Base-by-base conservation (phyloP, 192 early-diverging fungal genomes). In the Paraglomus occultum region DNA sequence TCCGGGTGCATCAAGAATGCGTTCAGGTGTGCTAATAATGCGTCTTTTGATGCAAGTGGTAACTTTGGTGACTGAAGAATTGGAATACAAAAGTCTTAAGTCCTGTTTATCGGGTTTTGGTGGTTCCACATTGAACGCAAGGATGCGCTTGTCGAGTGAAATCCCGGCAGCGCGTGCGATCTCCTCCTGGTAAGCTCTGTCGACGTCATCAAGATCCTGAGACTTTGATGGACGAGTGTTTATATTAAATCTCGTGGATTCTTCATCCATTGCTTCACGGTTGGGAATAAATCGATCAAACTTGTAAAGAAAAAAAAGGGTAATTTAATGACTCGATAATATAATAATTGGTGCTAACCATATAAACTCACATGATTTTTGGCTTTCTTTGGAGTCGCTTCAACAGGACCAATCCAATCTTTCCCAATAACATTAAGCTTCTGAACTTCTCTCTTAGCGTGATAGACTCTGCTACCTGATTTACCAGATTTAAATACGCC, bases 251-350 rank as follows among this genome's bases (percentile, higher is more conserved):
- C 93, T 88, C 8, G 87, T 81, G 0, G 90, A 87, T 0, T 84
- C 74, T 44, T 87, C 72, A 54, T 90, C 82, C 80, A 89, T 92
- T 5, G 85, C 82, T 15, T 75, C 79, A 54, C 91, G 87, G 67
- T 83, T 91, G 1, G 95, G 94, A 67, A 97, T 94, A 77, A 95
- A 96, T 18, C 95, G 85, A 73, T 97, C 95, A 72, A 88, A 86
- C 79, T 89, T 76, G 22, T 12, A 5, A 39, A 17, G 11, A 22
- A 55, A 57, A 64, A 46, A n/a, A n/a, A n/a, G n/a, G n/a, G n/a
- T 47, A 54, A 23, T 43, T 17, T 6, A 57, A 46, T n/a, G 9
- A 18, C 47, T n/a, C 40, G 1, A 47, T 57, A 4, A 12, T 38
- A 18, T 20, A 67, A 31, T 43, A 8, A 12, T 39, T 47, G 1